Base-by-base conservation (phyloP, 1,139 yeast genomes). In the Zygotorulaspora mrakii region DNA sequence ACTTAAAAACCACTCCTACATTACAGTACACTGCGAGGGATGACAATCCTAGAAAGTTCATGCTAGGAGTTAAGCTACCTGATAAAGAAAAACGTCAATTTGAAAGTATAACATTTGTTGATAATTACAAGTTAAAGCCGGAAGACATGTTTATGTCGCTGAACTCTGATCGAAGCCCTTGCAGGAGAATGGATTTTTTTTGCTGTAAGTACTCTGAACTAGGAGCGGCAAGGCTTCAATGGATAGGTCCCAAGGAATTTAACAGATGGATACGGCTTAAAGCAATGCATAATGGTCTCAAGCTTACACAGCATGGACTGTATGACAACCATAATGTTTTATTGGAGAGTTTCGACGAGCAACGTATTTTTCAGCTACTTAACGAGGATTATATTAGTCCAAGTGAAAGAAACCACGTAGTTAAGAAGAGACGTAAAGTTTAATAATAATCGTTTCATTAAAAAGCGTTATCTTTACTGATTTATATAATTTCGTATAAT, bases 101-200 rank as follows among this genome's bases (percentile, higher is more conserved):
- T 41, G n/a, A n/a, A n/a, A n/a, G n/a, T n/a, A n/a, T n/a, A n/a
- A n/a, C n/a, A n/a, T 55, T 46, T 33, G 5, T 44, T 39, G 38
- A 41, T 26, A 49, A 43, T 18, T n/a, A 43, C 20, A 28, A 23
- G 16, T 40, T 52, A 11, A 34, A 43, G 16, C 39, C 42, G 2
- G 48, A 39, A 2, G 62, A 57, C 35, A 33, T 32, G 17, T 56
- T 45, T 12, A 45, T 56, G 55, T 55, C 58, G 10, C 20, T 42
- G 3, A 55, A 48, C 12, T 32, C 55, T 4, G 26, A 37, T 2
- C 29, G 48, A 6, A 55, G 58, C 3, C 60, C 59, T 4, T 75
- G 81, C 63, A 65, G 85, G 14, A 62, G 85, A 37, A 63, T 79
- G 43, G 86, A 79, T 53, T 68, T 79, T 32, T 59, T 79, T 26